phyloP scores from a whole-genome alignment of 179 eudicot species.

The Vitellaria paradoxa region DNA sequence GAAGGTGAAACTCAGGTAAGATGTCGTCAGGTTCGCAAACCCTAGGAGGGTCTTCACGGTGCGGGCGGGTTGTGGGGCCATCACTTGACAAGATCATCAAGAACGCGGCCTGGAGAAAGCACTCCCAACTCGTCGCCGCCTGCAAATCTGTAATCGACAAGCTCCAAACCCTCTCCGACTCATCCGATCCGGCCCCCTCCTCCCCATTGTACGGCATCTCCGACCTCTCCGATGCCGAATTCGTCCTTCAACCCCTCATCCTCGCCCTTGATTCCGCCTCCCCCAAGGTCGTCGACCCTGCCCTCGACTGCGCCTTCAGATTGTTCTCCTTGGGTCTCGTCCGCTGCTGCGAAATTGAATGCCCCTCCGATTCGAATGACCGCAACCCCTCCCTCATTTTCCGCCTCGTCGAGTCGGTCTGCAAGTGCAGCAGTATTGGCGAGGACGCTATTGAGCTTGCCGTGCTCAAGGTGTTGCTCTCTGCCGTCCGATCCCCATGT shows the following conservation, averaged over 20 bases:
- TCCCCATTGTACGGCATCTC: conserved; percentile 38
- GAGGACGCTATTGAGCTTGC: conserved; percentile 69
- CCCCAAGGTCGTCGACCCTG: conserved; percentile 70
- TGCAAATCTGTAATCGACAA: conserved; percentile 74
- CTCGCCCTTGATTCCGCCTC: conserved; percentile 66
- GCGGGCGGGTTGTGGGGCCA: conserved; percentile 78
- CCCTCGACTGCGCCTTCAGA: conserved; percentile 62
- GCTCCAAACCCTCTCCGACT: conserved; percentile 50
- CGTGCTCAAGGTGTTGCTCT: conserved; percentile 59
- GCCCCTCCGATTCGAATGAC: neutral
- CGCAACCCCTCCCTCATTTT: conserved; percentile 23
- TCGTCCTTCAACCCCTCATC: conserved; percentile 55
- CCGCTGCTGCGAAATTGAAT: conserved; percentile 49
- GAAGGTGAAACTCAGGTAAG: too few species aligned
- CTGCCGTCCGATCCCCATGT: conserved; percentile 67
- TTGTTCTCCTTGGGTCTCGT: conserved; percentile 57
- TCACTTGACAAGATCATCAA: conserved; percentile 93
- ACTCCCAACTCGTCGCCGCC: conserved; percentile 67
- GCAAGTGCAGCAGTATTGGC: conserved; percentile 50
- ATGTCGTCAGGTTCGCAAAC: too few species aligned
- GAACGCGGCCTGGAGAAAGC: conserved; percentile 89
- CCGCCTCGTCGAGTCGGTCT: conserved; percentile 52
- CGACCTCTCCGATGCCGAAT: conserved; percentile 43
- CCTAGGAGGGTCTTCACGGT: conserved; percentile 69
- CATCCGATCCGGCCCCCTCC: conserved; percentile 46